Base-by-base conservation (phyloP, 2,329 filamentous ascomycete genomes). In the Claviceps sp. region DNA sequence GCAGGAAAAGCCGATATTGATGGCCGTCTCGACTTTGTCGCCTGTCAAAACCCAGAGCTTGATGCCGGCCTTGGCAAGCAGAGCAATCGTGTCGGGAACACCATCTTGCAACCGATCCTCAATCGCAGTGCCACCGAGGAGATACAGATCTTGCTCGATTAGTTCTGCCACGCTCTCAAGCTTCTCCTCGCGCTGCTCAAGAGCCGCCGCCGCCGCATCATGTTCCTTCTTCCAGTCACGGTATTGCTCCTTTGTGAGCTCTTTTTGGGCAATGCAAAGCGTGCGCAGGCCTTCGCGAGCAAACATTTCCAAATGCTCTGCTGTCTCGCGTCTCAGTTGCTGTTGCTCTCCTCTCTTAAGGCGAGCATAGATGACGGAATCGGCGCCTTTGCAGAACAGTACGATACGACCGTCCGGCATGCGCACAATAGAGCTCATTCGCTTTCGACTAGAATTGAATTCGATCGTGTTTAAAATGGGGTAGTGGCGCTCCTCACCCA, bases 1-100 rank as follows among this genome's bases (percentile, higher is more conserved):
- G 73, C 94, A 98, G 11, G 94, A 98, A 70, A 97, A 98, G 2
- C 93, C 93, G 64, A 98, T 98, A 71, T 98, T 98, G 81, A 98
- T 98, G 53, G 94, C 93, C 24, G 93, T 98, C 70, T 98, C 93
- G 37, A 97, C 91, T 70, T 97, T 98, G 75, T 98, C 93, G 57
- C 94, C 93, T 16, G 93, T 98, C 57, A 98, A 73, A 51, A 98
- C 93, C 93, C 93, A 98, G 7, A 98, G 80, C 70, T 98, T 98
- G 69, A 98, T 96, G 65, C 94, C 94, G 51, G 93, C 93, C 62
- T 89, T 82, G 34, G 85, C 91, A 50, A 98, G 81, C 45, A 98
- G 73, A 49, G 85, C 87, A 61, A 98, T 98, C 0, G 93, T 91
- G 64, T 97, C 93, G 6, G 93, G 93, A 3, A 98, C 93, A 54